Percentiles rank a stretch among this genome's conserved stretches.
Conservation (phyloP, 352 stramenopile species). For the Discostella stelligera region DNA sequence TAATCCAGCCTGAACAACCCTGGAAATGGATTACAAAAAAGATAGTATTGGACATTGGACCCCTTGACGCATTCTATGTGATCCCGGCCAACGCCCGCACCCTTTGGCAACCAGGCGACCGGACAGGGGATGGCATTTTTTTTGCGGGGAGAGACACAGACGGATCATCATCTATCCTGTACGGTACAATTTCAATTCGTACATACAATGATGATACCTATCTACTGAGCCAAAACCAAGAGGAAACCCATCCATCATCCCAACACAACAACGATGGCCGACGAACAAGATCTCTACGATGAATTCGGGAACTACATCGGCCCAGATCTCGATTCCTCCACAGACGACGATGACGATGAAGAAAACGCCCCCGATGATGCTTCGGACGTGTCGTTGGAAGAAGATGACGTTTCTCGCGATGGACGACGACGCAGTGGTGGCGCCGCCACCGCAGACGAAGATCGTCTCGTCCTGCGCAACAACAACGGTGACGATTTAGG, state of each 20-base stretch:
- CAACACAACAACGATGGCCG: slow-evolving; percentile 40
- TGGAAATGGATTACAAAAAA: too few relatives aligned
- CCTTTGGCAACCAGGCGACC: too few relatives aligned
- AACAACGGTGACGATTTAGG: slow-evolving; percentile 34
- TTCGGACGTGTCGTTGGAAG: slow-evolving; percentile 62
- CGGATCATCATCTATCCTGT: too few relatives aligned
- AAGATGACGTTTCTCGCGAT: slow-evolving; percentile 59
- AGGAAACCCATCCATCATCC: slow-evolving; percentile 5
- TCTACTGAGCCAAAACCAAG: background rate
- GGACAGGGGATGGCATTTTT: too few relatives aligned
- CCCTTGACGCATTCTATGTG: too few relatives aligned
- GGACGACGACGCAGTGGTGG: background rate
- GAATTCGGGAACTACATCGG: slow-evolving; percentile 99
- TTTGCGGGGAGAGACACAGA: too few relatives aligned
- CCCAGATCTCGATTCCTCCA: slow-evolving; percentile 88
- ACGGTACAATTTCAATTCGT: too few relatives aligned
- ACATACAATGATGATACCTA: too few relatives aligned
- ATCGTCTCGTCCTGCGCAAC: slow-evolving; percentile 39
- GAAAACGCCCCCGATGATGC: slow-evolving; percentile 63
- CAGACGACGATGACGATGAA: slow-evolving; percentile 66
- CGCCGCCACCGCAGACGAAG: background rate
- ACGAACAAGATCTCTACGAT: slow-evolving; percentile 95
- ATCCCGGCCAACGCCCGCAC: too few relatives aligned
- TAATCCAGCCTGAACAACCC: too few relatives aligned
- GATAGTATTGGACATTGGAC: too few relatives aligned